Evolutionary conservation across 1,284 basidiomycete species (phyloP).

Genomic region (Spongiforma sp.): DNA sequence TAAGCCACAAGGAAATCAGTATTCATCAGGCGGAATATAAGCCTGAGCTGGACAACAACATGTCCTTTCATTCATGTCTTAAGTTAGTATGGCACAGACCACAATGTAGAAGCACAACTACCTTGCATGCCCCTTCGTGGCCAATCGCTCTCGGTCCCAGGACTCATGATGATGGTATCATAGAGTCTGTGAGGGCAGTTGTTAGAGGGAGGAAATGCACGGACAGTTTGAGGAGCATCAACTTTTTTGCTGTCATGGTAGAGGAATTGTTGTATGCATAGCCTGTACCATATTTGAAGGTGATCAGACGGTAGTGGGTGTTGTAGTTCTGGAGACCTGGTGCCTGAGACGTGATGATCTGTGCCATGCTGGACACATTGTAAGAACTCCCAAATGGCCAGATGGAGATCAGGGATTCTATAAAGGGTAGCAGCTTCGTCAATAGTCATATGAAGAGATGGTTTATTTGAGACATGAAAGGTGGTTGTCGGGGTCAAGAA

Average conservation of each 20-base stretch:
- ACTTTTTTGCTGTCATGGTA: background rate
- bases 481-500: background rate
- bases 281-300: background rate
- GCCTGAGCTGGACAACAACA: background rate
- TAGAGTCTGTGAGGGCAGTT: background rate
- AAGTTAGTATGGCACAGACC: background rate
- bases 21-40: background rate
- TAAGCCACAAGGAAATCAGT: background rate
- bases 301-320: background rate
- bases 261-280: background rate
- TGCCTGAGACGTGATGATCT: background rate
- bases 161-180: background rate
- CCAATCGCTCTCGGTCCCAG: background rate
- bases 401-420: background rate
- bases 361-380: background rate
- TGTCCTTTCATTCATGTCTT: background rate
- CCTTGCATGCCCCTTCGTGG: background rate
- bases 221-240: background rate
- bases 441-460: background rate
- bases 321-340: background rate
- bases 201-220: background rate
- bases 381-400: background rate
- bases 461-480: background rate
- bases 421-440: background rate
- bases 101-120: background rate